Percentiles rank a stretch among this genome's conserved stretches.
phyloP scores from a whole-genome alignment of 1,284 basidiomycete genomes.

The Cutaneotrichosporon sp. region DNA sequence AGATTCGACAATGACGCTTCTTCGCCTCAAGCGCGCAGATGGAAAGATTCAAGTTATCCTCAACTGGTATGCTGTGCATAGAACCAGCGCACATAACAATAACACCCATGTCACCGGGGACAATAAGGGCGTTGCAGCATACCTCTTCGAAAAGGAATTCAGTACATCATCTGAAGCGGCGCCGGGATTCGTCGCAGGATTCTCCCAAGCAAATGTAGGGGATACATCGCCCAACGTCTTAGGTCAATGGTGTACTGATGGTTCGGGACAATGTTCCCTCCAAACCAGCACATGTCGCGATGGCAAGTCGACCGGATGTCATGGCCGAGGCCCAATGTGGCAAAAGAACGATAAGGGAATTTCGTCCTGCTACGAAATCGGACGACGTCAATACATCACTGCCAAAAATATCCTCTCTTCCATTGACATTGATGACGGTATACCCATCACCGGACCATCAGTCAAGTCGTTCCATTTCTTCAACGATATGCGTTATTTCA shows the following conservation, averaged over 20 bases:
- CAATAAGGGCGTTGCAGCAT: constrained; percentile 25
- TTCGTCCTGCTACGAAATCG: constrained; percentile 19
- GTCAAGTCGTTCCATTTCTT: constrained; percentile 23
- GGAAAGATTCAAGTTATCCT: constrained; percentile 17
- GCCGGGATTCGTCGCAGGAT: constrained; percentile 21
- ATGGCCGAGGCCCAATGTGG: constrained; percentile 17
- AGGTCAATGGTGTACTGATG: constrained; percentile 25
- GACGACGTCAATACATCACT: constrained; percentile 2
- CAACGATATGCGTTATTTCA: constrained; percentile 23
- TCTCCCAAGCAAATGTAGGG: constrained; percentile 26
- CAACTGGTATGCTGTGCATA: constrained; percentile 24
- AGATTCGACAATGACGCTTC: constrained; percentile 21
- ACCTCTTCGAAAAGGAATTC: constrained; percentile 14
- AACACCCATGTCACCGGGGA: constrained; percentile 23
- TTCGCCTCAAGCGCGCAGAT: constrained; percentile 15
- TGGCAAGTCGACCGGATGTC: constrained; percentile 16
- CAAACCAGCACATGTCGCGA: constrained; percentile 19
- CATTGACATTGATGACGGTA: constrained; percentile 17
- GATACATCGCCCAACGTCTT: constrained; percentile 21
- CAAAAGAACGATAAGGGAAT: constrained; percentile 7
- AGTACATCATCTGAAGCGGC: neutral
- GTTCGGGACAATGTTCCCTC: constrained; percentile 14
- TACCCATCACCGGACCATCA: constrained; percentile 8
- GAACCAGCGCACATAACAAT: constrained; percentile 18
- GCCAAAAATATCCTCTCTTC: constrained; percentile 2